Conservation (phyloP, 805 yeast genomes). For the Candida ascalaphidarum region DNA sequence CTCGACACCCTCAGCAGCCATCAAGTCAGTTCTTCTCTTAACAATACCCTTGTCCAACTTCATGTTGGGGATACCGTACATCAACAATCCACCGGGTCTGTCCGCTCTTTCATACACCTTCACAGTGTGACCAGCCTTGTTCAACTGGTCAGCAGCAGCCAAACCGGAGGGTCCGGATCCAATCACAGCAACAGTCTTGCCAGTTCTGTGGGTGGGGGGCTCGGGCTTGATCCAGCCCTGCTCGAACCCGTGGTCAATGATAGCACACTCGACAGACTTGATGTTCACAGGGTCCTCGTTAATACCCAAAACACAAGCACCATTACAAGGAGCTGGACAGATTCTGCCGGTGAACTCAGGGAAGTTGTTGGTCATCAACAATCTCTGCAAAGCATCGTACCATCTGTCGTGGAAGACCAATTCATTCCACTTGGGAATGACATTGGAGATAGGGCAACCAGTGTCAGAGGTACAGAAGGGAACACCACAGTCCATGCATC, state of each 20-base stretch:
- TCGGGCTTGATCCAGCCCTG: conserved; percentile 92
- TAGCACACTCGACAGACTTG: conserved; percentile 91
- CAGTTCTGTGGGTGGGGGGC: conserved; percentile 76
- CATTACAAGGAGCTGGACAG: conserved; percentile 99
- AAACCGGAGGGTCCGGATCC: conserved; percentile 98
- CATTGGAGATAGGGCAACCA: conserved; percentile 95
- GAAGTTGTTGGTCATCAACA: conserved; percentile 94
- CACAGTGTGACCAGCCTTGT: conserved; percentile 90
- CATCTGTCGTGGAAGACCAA: conserved; percentile 91
- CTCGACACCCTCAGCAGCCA: conserved; percentile 83
- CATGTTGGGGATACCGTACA: conserved; percentile 99
- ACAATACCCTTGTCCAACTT: conserved; percentile 90
- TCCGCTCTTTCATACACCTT: conserved; percentile 91
- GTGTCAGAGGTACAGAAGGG: conserved; percentile 98
- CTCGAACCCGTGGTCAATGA: conserved; percentile 92
- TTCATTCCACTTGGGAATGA: conserved; percentile 97
- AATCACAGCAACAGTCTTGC: conserved; percentile 74
- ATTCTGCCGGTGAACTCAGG: conserved; percentile 98
- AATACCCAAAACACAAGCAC: conserved; percentile 87
- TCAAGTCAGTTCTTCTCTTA: conserved; percentile 83
- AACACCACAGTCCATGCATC: conserved; percentile 99
- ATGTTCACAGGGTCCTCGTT: conserved; percentile 94
- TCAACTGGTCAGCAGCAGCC: conserved; percentile 94
- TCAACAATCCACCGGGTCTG: conserved; percentile 92
- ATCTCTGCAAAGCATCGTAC: conserved; percentile 86